phyloP scores from a whole-genome alignment of 2,329 filamentous ascomycete genomes.

The Apiospora koreana region DNA sequence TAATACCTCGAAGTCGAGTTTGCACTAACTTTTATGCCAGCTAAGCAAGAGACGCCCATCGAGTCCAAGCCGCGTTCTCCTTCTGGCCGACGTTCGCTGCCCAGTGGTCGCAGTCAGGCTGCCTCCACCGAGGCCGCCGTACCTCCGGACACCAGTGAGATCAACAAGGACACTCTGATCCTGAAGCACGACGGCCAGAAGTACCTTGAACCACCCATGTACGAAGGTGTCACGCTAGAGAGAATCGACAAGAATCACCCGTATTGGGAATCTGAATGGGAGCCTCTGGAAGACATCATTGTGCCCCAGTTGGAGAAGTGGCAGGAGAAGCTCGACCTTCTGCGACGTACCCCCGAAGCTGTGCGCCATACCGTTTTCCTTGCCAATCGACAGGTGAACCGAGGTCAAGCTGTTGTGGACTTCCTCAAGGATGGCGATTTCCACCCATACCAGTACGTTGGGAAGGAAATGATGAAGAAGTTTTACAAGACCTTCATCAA shows the following conservation, averaged over 20 bases:
- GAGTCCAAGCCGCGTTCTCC: conserved; percentile 29
- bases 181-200: conserved; percentile 50
- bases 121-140: conserved; percentile 25
- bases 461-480: conserved; percentile 50
- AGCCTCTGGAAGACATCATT: conserved; percentile 44
- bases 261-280: conserved; percentile 59
- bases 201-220: conserved; percentile 53
- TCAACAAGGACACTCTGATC: conserved; percentile 46
- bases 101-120: conserved; percentile 26
- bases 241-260: conserved; percentile 52
- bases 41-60: conserved; percentile 20
- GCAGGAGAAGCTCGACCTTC: conserved; percentile 45
- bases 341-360: conserved; percentile 26
- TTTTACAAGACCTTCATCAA: conserved; percentile 41
- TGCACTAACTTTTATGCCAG: conserved; percentile 20
- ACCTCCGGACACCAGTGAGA: conserved; percentile 32
- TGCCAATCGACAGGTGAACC: conserved; percentile 57
- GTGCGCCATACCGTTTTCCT: conserved; percentile 48
- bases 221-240: conserved; percentile 52
- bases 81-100: conserved; percentile 31
- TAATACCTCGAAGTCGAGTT: conserved; percentile 14
- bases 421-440: conserved; percentile 53
- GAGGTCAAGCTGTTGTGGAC: conserved; percentile 52
- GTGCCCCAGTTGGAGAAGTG: conserved; percentile 47
- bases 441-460: conserved; percentile 58